phyloP scores from a whole-genome alignment of 176 grass and related monocot genomes.

The Miscanthus lutarioriparius region DNA sequence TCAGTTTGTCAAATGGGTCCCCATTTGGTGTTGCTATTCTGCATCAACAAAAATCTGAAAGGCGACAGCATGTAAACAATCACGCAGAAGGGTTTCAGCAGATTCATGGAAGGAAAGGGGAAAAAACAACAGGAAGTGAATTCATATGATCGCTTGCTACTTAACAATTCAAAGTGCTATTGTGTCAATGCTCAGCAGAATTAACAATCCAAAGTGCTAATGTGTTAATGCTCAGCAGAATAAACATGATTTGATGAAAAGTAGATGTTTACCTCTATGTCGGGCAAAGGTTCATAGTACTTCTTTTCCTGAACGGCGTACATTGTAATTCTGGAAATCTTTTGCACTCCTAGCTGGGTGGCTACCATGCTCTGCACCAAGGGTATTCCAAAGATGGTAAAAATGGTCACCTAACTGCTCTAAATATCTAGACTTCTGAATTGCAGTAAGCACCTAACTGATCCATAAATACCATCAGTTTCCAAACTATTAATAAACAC shows the following conservation, averaged over 20 bases:
- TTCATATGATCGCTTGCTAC: not conserved
- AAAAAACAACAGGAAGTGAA: not conserved
- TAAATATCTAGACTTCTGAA: conserved; percentile 3
- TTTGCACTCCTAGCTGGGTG: conserved; percentile 84
- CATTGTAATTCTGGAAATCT: conserved; percentile 85
- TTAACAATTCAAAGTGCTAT: not conserved
- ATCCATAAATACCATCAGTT: not conserved
- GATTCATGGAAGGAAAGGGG: not conserved
- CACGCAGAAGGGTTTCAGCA: not conserved
- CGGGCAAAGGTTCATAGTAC: conserved; percentile 73
- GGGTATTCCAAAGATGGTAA: conserved; percentile 37
- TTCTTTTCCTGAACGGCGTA: conserved; percentile 88
- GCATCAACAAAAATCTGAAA: conserved; percentile 89
- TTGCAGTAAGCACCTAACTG: not conserved
- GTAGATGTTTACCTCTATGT: conserved; percentile 65
- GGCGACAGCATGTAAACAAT: conserved; percentile 3
- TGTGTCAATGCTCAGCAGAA: not conserved
- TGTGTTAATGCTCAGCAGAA: not conserved
- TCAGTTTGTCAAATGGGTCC: not conserved
- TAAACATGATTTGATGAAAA: not conserved
- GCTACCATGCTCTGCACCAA: conserved; percentile 80
- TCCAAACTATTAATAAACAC: not conserved
- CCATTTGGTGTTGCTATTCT: conserved; percentile 31
- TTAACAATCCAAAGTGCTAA: not conserved
- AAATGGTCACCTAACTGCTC: not conserved